These are phyloP conservation scores for Diaporthe destruens DNA, from an alignment of 2,329 filamentous ascomycete genomes.

Conservation along the genomic window DNA sequence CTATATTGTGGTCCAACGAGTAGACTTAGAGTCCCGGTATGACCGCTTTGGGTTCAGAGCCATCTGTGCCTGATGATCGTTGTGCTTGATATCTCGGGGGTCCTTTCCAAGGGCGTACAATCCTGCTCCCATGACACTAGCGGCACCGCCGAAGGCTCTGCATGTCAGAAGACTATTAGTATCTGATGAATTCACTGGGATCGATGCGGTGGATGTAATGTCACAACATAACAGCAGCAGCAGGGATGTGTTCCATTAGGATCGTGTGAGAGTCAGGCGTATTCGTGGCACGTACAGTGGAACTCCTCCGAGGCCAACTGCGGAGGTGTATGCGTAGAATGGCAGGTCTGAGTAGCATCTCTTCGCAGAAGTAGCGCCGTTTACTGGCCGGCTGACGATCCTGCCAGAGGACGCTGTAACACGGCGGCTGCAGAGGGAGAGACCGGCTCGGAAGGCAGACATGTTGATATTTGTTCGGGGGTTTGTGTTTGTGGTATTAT, in stretches of 20 bases:
- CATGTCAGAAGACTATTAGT: background rate
- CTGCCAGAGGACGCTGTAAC: conserved; percentile 26
- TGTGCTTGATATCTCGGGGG: conserved; percentile 25
- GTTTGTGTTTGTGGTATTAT: conserved; percentile 1
- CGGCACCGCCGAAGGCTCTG: conserved; percentile 31
- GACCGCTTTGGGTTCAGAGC: conserved; percentile 34
- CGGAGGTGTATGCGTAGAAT: conserved; percentile 24
- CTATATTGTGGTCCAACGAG: conserved; percentile 29
- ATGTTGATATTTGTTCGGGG: conserved; percentile 20
- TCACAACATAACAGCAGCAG: no score
- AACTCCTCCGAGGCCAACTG: conserved; percentile 14
- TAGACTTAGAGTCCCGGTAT: conserved; percentile 34
- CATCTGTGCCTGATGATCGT: conserved; percentile 26
- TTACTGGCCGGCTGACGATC: background rate
- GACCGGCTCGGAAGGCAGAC: conserved; percentile 33
- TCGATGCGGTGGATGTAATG: no score
- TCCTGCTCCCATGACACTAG: conserved; percentile 32
- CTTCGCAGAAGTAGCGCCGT: conserved; percentile 13
- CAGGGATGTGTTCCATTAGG: no score
- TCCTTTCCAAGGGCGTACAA: conserved; percentile 32
- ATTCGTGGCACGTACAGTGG: conserved; percentile 17
- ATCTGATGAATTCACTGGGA: no score
- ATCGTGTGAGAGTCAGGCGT: background rate
- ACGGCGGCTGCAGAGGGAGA: conserved; percentile 22
- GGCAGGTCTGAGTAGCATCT: conserved; percentile 29